A percentile compares a stretch with the other conserved stretches of the same genome.
Evolutionary conservation across 306 rosid genomes (phyloP).

Genomic region (Prunus mume): DNA sequence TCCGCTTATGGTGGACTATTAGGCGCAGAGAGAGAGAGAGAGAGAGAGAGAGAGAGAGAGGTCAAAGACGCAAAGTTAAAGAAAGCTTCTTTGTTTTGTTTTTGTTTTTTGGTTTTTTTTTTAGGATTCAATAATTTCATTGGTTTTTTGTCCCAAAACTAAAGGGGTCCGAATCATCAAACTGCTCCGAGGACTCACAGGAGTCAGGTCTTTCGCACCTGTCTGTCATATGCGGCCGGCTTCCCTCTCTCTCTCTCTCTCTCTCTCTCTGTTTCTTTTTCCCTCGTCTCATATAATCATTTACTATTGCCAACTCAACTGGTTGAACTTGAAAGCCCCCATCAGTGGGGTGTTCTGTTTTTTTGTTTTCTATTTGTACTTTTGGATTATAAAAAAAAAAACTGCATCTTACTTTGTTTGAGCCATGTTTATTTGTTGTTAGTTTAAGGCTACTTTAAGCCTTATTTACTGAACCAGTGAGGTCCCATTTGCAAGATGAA

Average conservation of each 20-base stretch:
- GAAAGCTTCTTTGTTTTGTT: constrained; percentile 21
- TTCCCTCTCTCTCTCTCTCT: background rate
- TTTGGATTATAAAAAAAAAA: no score
- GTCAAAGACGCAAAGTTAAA: constrained; percentile 57
- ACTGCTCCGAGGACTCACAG: constrained; percentile 17
- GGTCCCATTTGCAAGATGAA: no score
- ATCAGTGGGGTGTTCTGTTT: no score
- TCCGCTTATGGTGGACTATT: constrained; percentile 46
- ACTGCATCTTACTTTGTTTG: no score
- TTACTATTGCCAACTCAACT: no score
- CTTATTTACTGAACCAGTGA: no score
- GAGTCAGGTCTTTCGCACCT: background rate
- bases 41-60: constrained; percentile 28
- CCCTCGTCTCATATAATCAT: no score
- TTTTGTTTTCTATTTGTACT: no score
- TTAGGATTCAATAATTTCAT: constrained; percentile 39
- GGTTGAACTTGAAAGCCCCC: no score
- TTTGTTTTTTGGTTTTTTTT: background rate
- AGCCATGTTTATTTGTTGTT: no score
- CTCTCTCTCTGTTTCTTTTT: no score
- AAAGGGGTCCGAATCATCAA: constrained; percentile 42
- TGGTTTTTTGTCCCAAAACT: constrained; percentile 46
- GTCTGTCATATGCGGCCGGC: background rate
- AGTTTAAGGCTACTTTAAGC: no score
- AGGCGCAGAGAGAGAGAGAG: constrained; percentile 28